These are phyloP conservation scores for Amanita subjunquillea DNA, from an alignment of 768 basidiomycete species.

Conservation along the genomic window DNA sequence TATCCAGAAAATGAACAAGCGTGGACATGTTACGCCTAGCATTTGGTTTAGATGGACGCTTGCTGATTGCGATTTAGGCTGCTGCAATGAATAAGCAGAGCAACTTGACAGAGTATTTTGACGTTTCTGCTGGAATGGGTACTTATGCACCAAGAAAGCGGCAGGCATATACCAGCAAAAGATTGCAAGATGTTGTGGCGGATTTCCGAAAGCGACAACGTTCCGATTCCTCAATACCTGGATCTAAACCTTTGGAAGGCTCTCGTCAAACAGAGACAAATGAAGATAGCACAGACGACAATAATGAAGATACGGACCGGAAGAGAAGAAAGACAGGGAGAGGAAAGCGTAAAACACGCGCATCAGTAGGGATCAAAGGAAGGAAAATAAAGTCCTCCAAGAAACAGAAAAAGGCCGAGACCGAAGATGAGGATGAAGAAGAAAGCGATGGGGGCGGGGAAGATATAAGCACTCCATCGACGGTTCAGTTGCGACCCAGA, in stretches of 20 bases:
- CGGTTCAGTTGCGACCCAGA: slow-evolving; percentile 21
- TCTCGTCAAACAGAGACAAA: slow-evolving; percentile 8
- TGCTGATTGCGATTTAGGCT: slow-evolving; percentile 26
- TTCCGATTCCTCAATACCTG: slow-evolving; percentile 15
- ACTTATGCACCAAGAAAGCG: slow-evolving; percentile 69
- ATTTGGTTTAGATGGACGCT: not conserved
- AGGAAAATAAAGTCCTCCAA: slow-evolving; percentile 7
- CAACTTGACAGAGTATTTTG: slow-evolving; percentile 68
- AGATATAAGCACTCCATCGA: slow-evolving; percentile 9
- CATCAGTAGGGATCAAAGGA: slow-evolving; percentile 6
- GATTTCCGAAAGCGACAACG: slow-evolving; percentile 61
- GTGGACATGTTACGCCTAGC: slow-evolving; percentile 48
- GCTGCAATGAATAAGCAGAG: slow-evolving; percentile 68
- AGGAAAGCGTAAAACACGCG: slow-evolving; percentile 8
- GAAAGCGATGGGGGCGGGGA: slow-evolving; percentile 17
- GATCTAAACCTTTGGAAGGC: slow-evolving; percentile 14
- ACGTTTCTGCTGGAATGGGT: slow-evolving; percentile 54
- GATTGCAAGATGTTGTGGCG: slow-evolving; percentile 78
- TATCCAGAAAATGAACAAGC: slow-evolving; percentile 79
- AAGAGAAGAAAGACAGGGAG: slow-evolving; percentile 2
- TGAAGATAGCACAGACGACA: slow-evolving; percentile 12
- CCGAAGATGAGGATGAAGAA: slow-evolving; percentile 15
- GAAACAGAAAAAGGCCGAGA: slow-evolving; percentile 12
- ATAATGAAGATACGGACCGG: not conserved
- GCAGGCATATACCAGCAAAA: slow-evolving; percentile 77